These are phyloP conservation scores for Chenopodium album DNA, from an alignment of 148 eudicot genomes.

Conservation along the genomic window DNA sequence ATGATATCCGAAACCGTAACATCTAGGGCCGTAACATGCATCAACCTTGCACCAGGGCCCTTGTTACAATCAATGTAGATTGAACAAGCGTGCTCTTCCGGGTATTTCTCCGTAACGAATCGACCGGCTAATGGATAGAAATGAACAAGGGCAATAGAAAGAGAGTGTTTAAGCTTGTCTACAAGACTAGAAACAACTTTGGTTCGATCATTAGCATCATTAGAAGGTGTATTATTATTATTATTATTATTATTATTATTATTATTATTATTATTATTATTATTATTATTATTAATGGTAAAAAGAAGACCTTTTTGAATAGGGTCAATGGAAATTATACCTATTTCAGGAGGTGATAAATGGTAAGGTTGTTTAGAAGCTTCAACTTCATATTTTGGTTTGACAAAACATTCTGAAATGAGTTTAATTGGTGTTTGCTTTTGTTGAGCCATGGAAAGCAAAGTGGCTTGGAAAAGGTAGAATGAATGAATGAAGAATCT, in stretches of 20 bases:
- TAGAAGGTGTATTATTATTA: no score
- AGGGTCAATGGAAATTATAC: not conserved
- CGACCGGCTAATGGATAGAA: not conserved
- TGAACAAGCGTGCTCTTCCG: slow-evolving; percentile 4
- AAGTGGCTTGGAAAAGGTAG: no score
- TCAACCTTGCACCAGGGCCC: slow-evolving; percentile 42
- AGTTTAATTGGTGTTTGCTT: not conserved
- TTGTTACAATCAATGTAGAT: slow-evolving; percentile 36
- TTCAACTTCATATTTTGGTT: slow-evolving; percentile 15
- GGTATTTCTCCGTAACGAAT: not conserved
- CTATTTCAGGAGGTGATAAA: not conserved
- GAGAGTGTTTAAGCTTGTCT: slow-evolving; percentile 13
- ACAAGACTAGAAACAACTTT: not conserved
- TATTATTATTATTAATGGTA: not conserved
- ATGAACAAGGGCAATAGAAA: slow-evolving; percentile 10
- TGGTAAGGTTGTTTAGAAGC: slow-evolving; percentile 8
- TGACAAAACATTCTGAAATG: slow-evolving; percentile 19
- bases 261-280: not conserved
- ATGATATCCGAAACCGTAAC: slow-evolving; percentile 26
- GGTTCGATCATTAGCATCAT: not conserved
- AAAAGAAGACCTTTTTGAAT: slow-evolving; percentile 24
- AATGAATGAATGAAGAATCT: no score
- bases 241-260: not conserved
- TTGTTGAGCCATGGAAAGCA: no score
- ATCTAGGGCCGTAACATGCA: slow-evolving; percentile 35